These are phyloP conservation scores for Hansfordia pulvinata DNA, from an alignment of 2,329 filamentous ascomycete species.

Conservation along the genomic window DNA sequence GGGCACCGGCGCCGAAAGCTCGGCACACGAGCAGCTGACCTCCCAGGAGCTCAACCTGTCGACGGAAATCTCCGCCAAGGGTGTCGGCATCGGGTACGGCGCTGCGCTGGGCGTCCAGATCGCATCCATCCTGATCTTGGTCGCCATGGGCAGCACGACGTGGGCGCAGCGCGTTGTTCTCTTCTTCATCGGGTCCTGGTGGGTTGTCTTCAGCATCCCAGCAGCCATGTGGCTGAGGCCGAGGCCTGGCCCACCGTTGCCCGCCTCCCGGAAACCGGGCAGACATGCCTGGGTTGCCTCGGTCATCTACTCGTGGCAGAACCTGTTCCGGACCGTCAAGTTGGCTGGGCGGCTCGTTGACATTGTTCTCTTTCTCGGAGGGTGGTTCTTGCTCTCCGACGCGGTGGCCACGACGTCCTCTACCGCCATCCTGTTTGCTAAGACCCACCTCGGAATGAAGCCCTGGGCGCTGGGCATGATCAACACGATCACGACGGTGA, in stretches of 20 bases:
- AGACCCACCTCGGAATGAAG: conserved; percentile 82
- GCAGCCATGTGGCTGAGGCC: conserved; percentile 78
- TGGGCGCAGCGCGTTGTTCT: conserved; percentile 80
- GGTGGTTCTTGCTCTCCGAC: conserved; percentile 92
- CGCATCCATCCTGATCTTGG: conserved; percentile 63
- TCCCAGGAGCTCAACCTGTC: conserved; percentile 64
- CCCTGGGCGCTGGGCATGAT: conserved; percentile 82
- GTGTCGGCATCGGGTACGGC: conserved; percentile 87
- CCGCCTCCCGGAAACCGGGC: conserved; percentile 23
- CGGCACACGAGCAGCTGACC: conserved; percentile 37
- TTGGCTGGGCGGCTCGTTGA: conserved; percentile 62
- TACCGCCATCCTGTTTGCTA: conserved; percentile 90
- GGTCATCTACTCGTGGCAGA: conserved; percentile 73
- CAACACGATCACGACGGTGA: conserved; percentile 78
- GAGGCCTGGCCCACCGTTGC: conserved; percentile 73
- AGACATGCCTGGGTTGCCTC: conserved; percentile 50
- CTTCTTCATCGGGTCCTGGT: conserved; percentile 81
- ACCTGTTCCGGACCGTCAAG: conserved; percentile 65
- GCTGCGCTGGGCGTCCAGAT: conserved; percentile 78
- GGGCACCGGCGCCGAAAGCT: conserved; percentile 16
- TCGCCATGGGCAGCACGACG: conserved; percentile 60
- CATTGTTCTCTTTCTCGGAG: conserved; percentile 65
- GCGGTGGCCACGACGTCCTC: conserved; percentile 89
- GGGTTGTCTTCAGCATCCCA: conserved; percentile 83
- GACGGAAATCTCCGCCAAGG: conserved; percentile 80